Evolutionary conservation across 805 yeast species (phyloP), one percentile per base, ranked within the genome.

Genomic region (Suhomyces emberorum): DNA sequence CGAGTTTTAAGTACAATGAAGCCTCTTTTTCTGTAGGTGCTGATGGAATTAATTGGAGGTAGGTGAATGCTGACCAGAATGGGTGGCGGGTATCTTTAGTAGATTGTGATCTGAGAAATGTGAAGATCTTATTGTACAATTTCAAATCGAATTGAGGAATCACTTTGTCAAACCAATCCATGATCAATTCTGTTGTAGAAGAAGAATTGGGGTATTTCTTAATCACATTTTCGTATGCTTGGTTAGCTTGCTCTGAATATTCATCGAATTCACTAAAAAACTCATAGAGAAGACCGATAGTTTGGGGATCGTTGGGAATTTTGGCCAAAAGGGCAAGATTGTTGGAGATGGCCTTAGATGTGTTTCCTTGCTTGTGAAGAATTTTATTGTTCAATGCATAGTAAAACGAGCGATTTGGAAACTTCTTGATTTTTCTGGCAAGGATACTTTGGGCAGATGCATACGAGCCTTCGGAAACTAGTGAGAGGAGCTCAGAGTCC

Each of bases 371-470:
- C 24, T 57, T 49, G 19, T 59, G 61, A 12, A 60, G 49, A 7
- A 65, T 48, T 32, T 62, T 61, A 23, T 65, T 55, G 32, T 62
- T 57, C 31, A 77, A 54, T 1, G 77, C 82, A 35, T 61, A 56
- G 61, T 74, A 76, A 44, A 74, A 77, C 4, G 77, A 67, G 20
- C 75, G 66, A 19, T 74, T 69, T 2, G 95, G 93, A 33, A 63
- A 64, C 51, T 75, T 74, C 30, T 66, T 63, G 37, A 77, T 56
- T 48, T 78, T 74, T 36, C 70, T 61, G 33, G 66, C 57, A 10
- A 80, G 55, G 30, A 74, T 63, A 14, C 65, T 61, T 46, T 68
- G 61, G 2, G 91, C 91, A 34, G 62, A 57, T 29, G 68, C 65
- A 52, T 60, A 80, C 6, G 78, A 71, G 2, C 82, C 81, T 15